Evolutionary conservation across 352 stramenopile species (phyloP).

Genomic region (Phytophthora kernoviae): DNA sequence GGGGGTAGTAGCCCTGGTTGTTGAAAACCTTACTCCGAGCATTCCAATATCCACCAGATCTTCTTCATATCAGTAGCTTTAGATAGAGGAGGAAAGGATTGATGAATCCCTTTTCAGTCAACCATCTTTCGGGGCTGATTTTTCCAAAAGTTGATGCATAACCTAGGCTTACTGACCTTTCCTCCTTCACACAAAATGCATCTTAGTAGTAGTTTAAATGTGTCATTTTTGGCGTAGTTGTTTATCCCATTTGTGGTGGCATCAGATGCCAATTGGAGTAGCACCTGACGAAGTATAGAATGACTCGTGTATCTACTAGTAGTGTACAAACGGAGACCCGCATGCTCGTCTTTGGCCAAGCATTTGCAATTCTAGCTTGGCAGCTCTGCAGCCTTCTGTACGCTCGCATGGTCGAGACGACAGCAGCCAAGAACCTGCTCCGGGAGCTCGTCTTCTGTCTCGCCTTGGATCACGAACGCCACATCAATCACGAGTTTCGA

Average conservation of each 20-base stretch:
- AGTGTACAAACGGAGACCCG: slow-evolving; percentile 14
- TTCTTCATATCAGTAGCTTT: slow-evolving; percentile 6
- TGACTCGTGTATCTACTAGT: too few relatives aligned
- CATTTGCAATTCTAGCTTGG: slow-evolving; percentile 25
- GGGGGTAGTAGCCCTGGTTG: slow-evolving; percentile 87
- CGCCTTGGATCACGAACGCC: slow-evolving; percentile 85
- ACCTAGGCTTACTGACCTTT: slow-evolving; percentile 82
- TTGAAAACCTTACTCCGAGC: slow-evolving; percentile 76
- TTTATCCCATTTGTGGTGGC: too few relatives aligned
- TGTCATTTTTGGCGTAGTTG: not conserved
- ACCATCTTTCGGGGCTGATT: slow-evolving; percentile 93
- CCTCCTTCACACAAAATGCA: slow-evolving; percentile 17
- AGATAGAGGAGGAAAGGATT: slow-evolving; percentile 45
- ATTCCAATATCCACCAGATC: slow-evolving; percentile 39
- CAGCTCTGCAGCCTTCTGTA: slow-evolving; percentile 64
- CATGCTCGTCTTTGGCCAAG: not conserved
- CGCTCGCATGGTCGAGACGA: slow-evolving; percentile 75
- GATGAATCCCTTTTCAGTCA: slow-evolving; percentile 86
- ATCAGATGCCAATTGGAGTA: too few relatives aligned
- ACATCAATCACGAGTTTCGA: slow-evolving; percentile 87
- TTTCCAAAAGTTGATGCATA: slow-evolving; percentile 86
- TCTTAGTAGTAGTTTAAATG: not conserved
- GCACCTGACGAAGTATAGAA: too few relatives aligned
- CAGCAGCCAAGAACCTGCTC: slow-evolving; percentile 88
- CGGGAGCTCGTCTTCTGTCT: slow-evolving; percentile 86